phyloP scores from a whole-genome alignment of 2,329 filamentous ascomycete genomes.

The Myotisia sp. region DNA sequence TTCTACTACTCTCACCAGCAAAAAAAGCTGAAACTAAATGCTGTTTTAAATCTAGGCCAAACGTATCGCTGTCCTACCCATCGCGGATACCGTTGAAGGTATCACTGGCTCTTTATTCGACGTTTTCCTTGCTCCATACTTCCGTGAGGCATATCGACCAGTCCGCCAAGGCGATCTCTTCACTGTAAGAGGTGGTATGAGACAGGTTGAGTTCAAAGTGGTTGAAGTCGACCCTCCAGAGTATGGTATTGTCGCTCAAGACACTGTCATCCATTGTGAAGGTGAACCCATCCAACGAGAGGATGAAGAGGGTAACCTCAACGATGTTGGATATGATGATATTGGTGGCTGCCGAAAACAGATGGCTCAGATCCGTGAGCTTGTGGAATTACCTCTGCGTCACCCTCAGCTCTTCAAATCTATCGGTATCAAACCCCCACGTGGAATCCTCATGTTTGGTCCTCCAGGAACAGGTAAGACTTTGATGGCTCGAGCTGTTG shows the following conservation, averaged over 20 bases:
- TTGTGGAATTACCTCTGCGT: constrained; percentile 91
- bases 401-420: constrained; percentile 99
- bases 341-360: constrained; percentile 99
- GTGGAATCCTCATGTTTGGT: constrained; percentile 91
- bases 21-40: neutral
- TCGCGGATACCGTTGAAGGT: constrained; percentile 95
- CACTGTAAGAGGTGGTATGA: constrained; percentile 94
- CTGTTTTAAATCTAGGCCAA: constrained; percentile 56
- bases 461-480: constrained; percentile 99
- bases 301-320: constrained; percentile 97
- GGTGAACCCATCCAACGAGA: constrained; percentile 94
- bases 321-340: constrained; percentile 97
- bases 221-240: constrained; percentile 97
- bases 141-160: constrained; percentile 95
- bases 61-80: constrained; percentile 93
- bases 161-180: constrained; percentile 96
- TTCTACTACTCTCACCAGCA: neutral
- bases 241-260: constrained; percentile 96
- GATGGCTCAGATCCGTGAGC: constrained; percentile 98
- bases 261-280: constrained; percentile 98
- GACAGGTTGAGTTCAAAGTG: constrained; percentile 98
- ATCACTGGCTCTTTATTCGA: constrained; percentile 96
- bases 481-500: constrained; percentile 93
- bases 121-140: constrained; percentile 97
- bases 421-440: constrained; percentile 97